Evolutionary conservation across 2,329 filamentous ascomycete species (phyloP), one percentile per base, ranked within the genome.

Genomic region (Raffaelea arxii): DNA sequence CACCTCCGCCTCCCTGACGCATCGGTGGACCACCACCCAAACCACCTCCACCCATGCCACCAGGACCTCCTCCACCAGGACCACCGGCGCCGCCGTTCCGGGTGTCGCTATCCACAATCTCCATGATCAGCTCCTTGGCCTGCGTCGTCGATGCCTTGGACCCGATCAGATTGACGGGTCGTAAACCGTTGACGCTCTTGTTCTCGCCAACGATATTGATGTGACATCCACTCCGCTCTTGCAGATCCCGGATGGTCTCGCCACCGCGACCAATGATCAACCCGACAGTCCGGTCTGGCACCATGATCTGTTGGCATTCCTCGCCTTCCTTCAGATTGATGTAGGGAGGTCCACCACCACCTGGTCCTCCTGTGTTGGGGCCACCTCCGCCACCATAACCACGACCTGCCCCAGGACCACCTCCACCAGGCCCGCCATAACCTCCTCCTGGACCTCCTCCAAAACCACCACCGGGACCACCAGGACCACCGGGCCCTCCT

Each of bases 171-270:
- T 95, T 95, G 52, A 95, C 88, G 24, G 90, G 89, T 43, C 89
- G 81, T 51, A 94, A 72, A 39, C 89, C 89, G 59, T 94, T 94
- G 54, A 94, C 78, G 60, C 87, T 94, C 73, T 94, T 94, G 55
- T 87, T 87, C 67, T 95, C 89, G 57, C 86, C 86, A 36, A 94
- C 86, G 58, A 95, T 95, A 64, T 95, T 95, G 62, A 95, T 88
- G 63, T 95, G 90, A 62, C 89, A 95, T n/a, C 86, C 86, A 57
- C 86, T 92, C 51, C 86, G 77, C 63, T 95, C 89, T 66, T 95
- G 90, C 22, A 95, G 72, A 61, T 95, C 89, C 59, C 88, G 82
- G 58, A 95, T 95, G 2, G 89, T 95, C 67, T 95, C 89, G 49
- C 89, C 89, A 36, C 87, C 87, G 55, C 89, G 84, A n/a, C 89